A percentile compares a stretch with the other conserved stretches of the same genome.
Conservation (phyloP, 129 eudicot species). For the Helichrysum umbraculigerum region DNA sequence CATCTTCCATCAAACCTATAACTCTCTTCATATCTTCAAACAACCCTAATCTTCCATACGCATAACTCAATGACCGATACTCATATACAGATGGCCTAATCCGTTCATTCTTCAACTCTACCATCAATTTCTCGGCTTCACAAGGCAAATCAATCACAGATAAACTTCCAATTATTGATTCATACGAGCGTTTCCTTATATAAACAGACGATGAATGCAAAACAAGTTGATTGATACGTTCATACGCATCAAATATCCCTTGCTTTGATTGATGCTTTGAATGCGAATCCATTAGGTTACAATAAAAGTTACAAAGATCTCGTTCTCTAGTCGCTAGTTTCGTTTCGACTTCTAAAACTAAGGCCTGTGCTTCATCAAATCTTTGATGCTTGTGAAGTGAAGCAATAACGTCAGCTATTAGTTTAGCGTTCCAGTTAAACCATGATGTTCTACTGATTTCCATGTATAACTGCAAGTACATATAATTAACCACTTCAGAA, state of each 20-base stretch:
- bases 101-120: constrained; percentile 58
- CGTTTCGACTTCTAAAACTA: constrained; percentile 46
- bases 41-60: constrained; percentile 71
- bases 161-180: constrained; percentile 55
- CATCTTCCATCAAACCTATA: constrained; percentile 52
- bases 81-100: constrained; percentile 56
- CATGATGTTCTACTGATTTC: constrained; percentile 58
- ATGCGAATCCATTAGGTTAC: constrained; percentile 49
- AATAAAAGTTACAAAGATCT: constrained; percentile 64
- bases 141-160: constrained; percentile 52
- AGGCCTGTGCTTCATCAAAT: constrained; percentile 52
- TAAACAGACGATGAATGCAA: constrained; percentile 47
- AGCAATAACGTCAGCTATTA: constrained; percentile 71
- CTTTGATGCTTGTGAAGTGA: constrained; percentile 51
- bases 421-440: constrained; percentile 83
- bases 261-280: constrained; percentile 52
- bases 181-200: constrained; percentile 50
- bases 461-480: constrained; percentile 60
- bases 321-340: constrained; percentile 48
- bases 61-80: constrained; percentile 57
- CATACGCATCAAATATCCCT: constrained; percentile 47
- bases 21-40: constrained; percentile 73
- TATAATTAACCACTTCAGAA: not conserved
- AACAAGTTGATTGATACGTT: constrained; percentile 40
- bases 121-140: constrained; percentile 60